Conservation (phyloP, 2,329 filamentous ascomycete genomes). For the Aquanectria penicillioides region DNA sequence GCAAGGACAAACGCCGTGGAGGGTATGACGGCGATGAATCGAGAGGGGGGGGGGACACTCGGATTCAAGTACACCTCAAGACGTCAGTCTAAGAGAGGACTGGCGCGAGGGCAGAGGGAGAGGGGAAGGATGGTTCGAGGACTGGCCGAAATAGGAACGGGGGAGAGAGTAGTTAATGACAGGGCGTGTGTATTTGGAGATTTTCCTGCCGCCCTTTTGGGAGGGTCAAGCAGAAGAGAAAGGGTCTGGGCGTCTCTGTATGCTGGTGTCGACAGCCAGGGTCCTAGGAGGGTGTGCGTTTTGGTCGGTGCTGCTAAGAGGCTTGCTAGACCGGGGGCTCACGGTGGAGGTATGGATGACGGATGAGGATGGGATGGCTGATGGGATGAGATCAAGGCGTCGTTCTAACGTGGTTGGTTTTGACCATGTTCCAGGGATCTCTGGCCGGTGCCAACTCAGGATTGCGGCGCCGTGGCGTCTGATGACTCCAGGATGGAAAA, state of each 20-base stretch:
- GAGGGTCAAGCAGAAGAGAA: neutral
- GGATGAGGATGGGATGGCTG: neutral
- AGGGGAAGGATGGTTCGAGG: constrained; percentile 17
- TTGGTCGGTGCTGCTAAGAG: constrained; percentile 4
- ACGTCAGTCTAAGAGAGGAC: neutral
- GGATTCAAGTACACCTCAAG: constrained; percentile 35
- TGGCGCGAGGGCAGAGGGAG: constrained; percentile 26
- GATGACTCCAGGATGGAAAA: neutral
- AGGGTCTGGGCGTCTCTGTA: constrained; percentile 8
- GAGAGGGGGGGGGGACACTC: constrained; percentile 14
- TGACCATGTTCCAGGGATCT: constrained; percentile 16
- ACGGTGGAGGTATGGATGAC: neutral
- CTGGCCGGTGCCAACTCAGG: constrained; percentile 4
- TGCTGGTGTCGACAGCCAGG: constrained; percentile 8
- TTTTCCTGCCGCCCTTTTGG: neutral
- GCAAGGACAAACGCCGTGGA: constrained; percentile 24
- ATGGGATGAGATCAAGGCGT: constrained; percentile 16
- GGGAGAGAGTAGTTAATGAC: neutral
- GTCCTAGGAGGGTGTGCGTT: constrained; percentile 5
- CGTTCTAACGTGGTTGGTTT: constrained; percentile 18
- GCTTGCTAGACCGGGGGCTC: constrained; percentile 1
- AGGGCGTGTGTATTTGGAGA: constrained; percentile 10
- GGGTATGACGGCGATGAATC: constrained; percentile 22
- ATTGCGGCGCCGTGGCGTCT: constrained; percentile 9
- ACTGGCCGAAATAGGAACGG: constrained; percentile 11